A percentile compares a stretch with the other conserved stretches of the same genome.
Evolutionary conservation across 2,329 filamentous ascomycete genomes (phyloP).

Genomic region (Penicillium carneum): DNA sequence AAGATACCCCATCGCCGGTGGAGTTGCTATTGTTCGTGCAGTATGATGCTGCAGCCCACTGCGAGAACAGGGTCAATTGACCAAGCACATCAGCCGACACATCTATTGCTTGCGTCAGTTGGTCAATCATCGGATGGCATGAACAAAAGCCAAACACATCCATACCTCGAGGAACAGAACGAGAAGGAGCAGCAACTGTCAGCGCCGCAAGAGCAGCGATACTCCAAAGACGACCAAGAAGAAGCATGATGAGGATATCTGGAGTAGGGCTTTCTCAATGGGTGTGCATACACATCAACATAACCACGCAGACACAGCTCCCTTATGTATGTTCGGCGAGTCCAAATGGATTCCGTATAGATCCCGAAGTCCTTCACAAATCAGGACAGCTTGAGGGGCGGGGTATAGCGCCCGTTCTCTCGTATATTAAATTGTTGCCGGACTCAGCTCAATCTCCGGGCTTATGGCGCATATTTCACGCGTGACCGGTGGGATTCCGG

Average conservation of each 20-base stretch:
- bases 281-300: neutral
- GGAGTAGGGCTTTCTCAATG: neutral
- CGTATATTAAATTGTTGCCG: neutral
- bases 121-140: neutral
- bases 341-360: neutral
- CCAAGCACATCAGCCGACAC: constrained; percentile 52
- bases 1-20: constrained; percentile 54
- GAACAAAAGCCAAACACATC: neutral
- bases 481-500: constrained; percentile 28
- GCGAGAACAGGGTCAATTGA: constrained; percentile 57
- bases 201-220: constrained; percentile 25
- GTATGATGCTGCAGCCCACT: constrained; percentile 63
- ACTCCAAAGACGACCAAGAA: constrained; percentile 16
- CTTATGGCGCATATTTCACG: constrained; percentile 2
- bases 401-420: constrained; percentile 4
- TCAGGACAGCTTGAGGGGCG: constrained; percentile 1
- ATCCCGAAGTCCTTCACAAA: neutral
- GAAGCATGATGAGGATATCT: constrained; percentile 14
- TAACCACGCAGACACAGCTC: neutral
- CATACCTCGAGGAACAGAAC: constrained; percentile 37
- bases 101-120: constrained; percentile 32
- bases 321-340: constrained; percentile 10
- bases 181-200: constrained; percentile 33
- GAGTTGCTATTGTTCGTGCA: constrained; percentile 59
- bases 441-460: constrained; percentile 15